Conservation (phyloP, 2,329 filamentous ascomycete genomes). For the Mycogone perniciosa region DNA sequence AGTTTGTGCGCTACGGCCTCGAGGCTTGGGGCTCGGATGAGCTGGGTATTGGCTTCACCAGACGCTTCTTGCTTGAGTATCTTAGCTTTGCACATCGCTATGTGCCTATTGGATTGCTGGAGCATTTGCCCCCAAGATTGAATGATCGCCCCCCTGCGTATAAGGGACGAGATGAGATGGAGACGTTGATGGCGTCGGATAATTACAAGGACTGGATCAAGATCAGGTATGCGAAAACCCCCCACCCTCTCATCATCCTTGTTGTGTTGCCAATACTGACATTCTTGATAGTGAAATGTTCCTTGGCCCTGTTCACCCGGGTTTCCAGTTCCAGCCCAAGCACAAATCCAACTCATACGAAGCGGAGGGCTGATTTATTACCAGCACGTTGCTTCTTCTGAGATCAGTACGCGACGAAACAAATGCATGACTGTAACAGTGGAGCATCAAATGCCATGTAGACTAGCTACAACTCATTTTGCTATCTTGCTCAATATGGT, state of each 20-base stretch:
- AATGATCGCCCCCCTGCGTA: conserved; percentile 86
- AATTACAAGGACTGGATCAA: conserved; percentile 99
- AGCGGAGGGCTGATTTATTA: conserved; percentile 53
- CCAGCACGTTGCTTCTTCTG: background rate
- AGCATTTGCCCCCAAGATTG: conserved; percentile 78
- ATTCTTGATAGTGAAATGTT: conserved; percentile 77
- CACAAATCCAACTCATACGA: conserved; percentile 94
- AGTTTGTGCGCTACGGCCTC: conserved; percentile 83
- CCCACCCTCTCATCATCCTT: background rate
- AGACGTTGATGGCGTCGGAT: conserved; percentile 83
- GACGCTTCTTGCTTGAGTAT: conserved; percentile 92
- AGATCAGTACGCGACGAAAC: background rate
- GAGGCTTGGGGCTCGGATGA: conserved; percentile 96
- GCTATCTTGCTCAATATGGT: background rate
- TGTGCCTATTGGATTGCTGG: conserved; percentile 80
- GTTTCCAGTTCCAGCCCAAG: conserved; percentile 94
- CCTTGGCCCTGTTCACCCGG: conserved; percentile 79
- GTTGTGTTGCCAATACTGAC: background rate
- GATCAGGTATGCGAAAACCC: conserved; percentile 64
- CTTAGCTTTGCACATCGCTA: conserved; percentile 91
- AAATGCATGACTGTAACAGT: too few relatives aligned
- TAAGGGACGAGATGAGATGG: conserved; percentile 78
- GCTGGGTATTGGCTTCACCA: conserved; percentile 81
- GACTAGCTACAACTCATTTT: background rate
- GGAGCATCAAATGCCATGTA: too few relatives aligned